Evolutionary conservation across 2,329 filamentous ascomycete genomes (phyloP), one percentile per base, ranked within the genome.

Genomic region (Tympanopsis confertula): DNA sequence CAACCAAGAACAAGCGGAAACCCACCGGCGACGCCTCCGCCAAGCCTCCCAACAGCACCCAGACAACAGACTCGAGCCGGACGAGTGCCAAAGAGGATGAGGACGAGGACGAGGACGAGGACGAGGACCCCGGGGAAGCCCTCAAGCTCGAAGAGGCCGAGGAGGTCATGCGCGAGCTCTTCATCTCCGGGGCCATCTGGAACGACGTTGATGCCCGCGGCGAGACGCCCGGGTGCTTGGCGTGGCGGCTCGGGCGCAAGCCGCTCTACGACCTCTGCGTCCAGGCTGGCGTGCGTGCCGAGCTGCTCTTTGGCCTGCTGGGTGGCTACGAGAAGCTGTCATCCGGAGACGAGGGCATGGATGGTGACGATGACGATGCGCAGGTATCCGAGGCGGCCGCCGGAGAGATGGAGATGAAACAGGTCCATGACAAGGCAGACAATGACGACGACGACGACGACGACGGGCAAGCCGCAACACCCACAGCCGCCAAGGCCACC

Each of bases 111-210:
- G 28, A 13, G 32, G 7, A 46, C 15, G 19, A 52, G 3, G 55
- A 57, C 3, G 54, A 54, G 7, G 60, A 62, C 18, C 58, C 62
- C 19, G 48, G 59, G 38, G 54, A 58, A 19, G 56, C 22, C 7
- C 7, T 26, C 22, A 26, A 26, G 22, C 7, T 82, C 20, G 71
- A 78, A 35, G 71, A 73, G 28, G 83, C 78, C 3, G 69, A 71
- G 39, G 74, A 78, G 38, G 80, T 81, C 0, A 65, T 95, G 4
- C 72, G 74, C 47, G 74, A 91, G 51, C 69, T 96, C 5, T 77
- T 96, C 42, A 72, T 88, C 51, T 82, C 83, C 47, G 91, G 91
- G 20, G 91, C 86, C 10, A 95, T 96, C 48, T 98, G 91, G 91
- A 98, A 98, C 62, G 88, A 95, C 55, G 66, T 96, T 39, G 86